Evolutionary conservation across 352 stramenopile species (phyloP).

Genomic region (Pythium apleroticum): DNA sequence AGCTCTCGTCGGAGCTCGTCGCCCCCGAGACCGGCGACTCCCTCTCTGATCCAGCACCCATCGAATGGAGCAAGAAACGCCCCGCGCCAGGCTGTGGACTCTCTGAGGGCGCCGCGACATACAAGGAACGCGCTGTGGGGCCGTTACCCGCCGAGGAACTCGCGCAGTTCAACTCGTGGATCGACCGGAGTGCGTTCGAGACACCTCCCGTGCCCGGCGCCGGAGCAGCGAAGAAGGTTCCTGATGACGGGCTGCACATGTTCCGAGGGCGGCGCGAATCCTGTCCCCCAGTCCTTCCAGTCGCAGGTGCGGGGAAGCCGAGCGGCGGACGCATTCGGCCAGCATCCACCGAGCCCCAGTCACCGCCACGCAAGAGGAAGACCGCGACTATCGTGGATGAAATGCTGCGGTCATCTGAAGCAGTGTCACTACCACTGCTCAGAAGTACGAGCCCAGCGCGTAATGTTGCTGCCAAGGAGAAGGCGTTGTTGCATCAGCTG

Average conservation of each 20-base stretch:
- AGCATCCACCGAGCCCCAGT: constrained; percentile 5
- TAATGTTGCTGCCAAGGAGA: constrained; percentile 25
- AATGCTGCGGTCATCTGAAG: constrained; percentile 15
- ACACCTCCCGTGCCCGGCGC: constrained; percentile 38
- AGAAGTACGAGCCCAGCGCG: constrained; percentile 16
- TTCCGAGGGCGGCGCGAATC: constrained; percentile 40
- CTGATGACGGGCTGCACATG: constrained; percentile 51
- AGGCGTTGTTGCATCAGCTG: constrained; percentile 42
- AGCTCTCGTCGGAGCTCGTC: background rate
- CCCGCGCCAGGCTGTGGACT: background rate
- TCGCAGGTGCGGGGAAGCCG: background rate
- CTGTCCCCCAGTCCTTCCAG: constrained; percentile 19
- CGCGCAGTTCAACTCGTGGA: constrained; percentile 44
- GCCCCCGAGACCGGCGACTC: background rate
- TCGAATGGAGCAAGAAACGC: constrained; percentile 11
- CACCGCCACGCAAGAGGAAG: constrained; percentile 14
- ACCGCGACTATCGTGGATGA: constrained; percentile 30
- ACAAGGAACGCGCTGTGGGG: constrained; percentile 4
- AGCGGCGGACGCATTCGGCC: background rate
- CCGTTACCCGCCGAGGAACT: constrained; percentile 11
- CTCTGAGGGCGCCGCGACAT: background rate
- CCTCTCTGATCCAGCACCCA: background rate
- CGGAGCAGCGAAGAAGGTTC: constrained; percentile 41
- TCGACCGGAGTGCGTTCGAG: constrained; percentile 36
- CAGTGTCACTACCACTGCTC: constrained; percentile 38